phyloP scores from a whole-genome alignment of 495 filamentous ascomycete species.

The Articulospora tetracladia region DNA sequence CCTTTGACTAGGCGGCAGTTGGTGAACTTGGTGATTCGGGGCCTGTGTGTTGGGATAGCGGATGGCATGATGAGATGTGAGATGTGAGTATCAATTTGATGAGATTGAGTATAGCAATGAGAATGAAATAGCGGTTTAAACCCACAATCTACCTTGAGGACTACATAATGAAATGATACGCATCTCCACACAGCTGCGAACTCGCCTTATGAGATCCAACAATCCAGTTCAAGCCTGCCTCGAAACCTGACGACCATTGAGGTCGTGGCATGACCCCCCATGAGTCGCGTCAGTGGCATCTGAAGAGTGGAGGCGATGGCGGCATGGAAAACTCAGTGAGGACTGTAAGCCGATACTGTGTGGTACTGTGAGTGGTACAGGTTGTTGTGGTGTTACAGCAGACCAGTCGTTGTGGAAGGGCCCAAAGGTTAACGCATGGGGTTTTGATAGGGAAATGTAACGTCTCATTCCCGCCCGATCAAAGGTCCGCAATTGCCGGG shows the following conservation, averaged over 20 bases:
- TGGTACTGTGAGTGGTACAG: neutral
- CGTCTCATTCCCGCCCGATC: neutral
- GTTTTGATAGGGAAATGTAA: neutral
- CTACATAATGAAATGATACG: slow-evolving; percentile 18
- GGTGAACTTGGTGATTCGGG: slow-evolving; percentile 70
- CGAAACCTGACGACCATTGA: neutral
- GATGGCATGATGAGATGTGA: slow-evolving; percentile 32
- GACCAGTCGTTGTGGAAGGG: neutral
- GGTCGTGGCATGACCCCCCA: slow-evolving; percentile 4
- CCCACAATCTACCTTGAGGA: slow-evolving; percentile 1
- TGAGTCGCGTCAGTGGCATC: neutral
- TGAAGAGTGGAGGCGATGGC: slow-evolving; percentile 6
- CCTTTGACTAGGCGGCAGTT: slow-evolving; percentile 70
- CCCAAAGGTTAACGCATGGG: neutral
- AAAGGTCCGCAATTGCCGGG: neutral
- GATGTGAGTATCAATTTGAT: slow-evolving; percentile 61
- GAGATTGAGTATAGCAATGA: too few species aligned
- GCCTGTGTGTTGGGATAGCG: slow-evolving; percentile 18
- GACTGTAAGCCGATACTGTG: neutral
- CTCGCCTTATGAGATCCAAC: slow-evolving; percentile 5
- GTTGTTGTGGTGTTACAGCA: neutral
- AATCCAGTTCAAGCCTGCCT: neutral
- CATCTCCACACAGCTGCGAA: neutral
- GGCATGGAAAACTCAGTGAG: neutral
- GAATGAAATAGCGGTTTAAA: neutral